Evolutionary conservation across 768 basidiomycete species (phyloP), one percentile per base, ranked within the genome.

Genomic region (Mycena kentingensis): DNA sequence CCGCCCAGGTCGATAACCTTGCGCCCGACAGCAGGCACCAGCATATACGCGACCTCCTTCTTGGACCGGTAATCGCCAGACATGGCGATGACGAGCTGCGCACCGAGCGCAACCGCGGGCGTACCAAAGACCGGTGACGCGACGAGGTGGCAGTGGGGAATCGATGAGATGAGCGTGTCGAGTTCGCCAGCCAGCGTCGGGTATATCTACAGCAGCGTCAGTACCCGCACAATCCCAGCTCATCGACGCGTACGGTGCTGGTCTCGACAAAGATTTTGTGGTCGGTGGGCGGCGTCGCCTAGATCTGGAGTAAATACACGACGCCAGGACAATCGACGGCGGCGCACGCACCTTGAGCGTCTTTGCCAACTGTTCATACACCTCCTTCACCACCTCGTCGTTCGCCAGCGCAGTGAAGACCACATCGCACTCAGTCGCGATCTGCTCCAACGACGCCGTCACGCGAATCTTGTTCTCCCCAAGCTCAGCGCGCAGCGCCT

Each of bases 181-280:
- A 95, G 76, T 65, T 90, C 81, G 41, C 81, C 87, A 55, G 80
- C 74, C 16, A 84, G 65, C 18, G 74, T 60, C 24, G 83, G 83
- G 53, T 83, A 83, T 39, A 83, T 77, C 81, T 84, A 58, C 37
- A 26, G 34, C 49, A 46, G 64, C 60, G 50, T 37, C 44, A 29
- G 50, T 38, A 22, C 25, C 34, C 18, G 51, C 25, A 13, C 37
- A 26, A 26, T 19, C 28, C 24, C 24, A 34, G 12, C 26, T 12
- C 50, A 48, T 16, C 2, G 48, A 19, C n/a, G 71, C 83, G 51
- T 49, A 90, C 89, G 3, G 92, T 95, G 70, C 84, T 85, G 12
- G 87, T 91, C 60, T 95, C 92, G 27, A 93, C 85, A 57, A 94
- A 92, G 39, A 91, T 87, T 66, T 85, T 93, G 58, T 74, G 68